Base-by-base conservation (phyloP, 2,329 filamentous ascomycete species). In the Tolypocladium ovalisporum region DNA sequence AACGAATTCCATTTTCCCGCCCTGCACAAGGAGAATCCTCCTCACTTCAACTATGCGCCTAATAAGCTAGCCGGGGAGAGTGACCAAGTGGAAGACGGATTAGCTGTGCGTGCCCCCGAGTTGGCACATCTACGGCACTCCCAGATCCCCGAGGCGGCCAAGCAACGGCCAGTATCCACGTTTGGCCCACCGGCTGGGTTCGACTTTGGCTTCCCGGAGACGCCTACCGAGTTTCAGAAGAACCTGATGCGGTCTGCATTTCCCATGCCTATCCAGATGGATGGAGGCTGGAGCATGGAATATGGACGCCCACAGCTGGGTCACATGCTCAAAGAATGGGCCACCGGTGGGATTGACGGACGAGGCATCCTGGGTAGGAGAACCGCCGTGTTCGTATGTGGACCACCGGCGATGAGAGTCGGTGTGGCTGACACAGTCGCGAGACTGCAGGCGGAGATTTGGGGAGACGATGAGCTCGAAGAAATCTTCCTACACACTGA, bases 401-500 rank as follows among this genome's bases (percentile, higher is more conserved):
- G 93, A 0, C 93, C 93, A 22, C 84, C 90, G 1, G 79, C 84
- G 58, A 95, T 97, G 91, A 78, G 93, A 61, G 84, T 92, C 15
- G 90, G 91, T 63, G 92, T 97, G 19, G 86, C 89, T n/a, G 89
- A 84, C 63, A 88, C 89, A 0, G 90, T 96, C 29, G 93, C 93
- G 3, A 76, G 81, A 58, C 74, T 97, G 65, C 93, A 97, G 78
- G 83, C 82, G 32, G 84, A 87, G 71, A 91, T 97, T 54, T 91
- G 90, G 87, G 85, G 82, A 7, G 86, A 90, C 64, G 82, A 86
- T 37, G 80, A 82, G 64, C 81, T 88, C 52, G 92, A 97, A 68
- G 93, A 97, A 79, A 88, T 97, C 56, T 97, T 92, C 70, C 73
- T 97, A 70, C 93, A 97, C 75, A 89, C 92, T 4, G 93, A 97